Conservation (phyloP, 768 basidiomycete species). For the Mycena olivaceomarginata region DNA sequence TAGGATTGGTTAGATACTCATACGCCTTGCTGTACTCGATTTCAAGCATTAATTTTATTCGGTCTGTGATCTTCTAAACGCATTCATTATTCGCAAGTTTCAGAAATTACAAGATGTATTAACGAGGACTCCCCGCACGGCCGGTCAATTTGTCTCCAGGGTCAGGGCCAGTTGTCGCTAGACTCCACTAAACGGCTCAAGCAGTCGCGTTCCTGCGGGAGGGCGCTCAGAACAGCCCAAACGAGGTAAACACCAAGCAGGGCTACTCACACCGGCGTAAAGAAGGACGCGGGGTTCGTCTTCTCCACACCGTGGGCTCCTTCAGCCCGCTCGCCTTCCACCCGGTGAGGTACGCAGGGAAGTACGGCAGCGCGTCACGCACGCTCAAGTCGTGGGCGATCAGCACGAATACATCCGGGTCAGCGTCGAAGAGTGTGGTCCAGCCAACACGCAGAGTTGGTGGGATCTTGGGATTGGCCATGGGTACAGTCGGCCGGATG, state of each 20-base stretch:
- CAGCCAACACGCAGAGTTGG: no score
- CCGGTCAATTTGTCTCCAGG: no score
- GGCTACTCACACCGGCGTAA: conserved; percentile 21
- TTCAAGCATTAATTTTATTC: no score
- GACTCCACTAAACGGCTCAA: no score
- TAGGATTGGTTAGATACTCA: not conserved
- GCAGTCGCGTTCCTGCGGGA: not conserved
- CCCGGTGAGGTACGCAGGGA: conserved; percentile 23
- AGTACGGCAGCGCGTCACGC: conserved; percentile 17
- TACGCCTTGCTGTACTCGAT: not conserved
- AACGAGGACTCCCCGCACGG: no score
- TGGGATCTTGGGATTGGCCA: no score
- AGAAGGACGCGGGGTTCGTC: conserved; percentile 21
- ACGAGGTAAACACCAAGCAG: not conserved
- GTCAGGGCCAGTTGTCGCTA: no score
- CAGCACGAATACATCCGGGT: conserved; percentile 40
- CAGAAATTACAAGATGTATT: no score
- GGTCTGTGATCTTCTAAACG: no score
- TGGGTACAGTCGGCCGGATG: no score
- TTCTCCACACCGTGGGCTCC: conserved; percentile 30
- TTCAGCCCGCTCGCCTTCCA: conserved; percentile 36
- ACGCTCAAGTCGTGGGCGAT: conserved; percentile 40
- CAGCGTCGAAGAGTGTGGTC: conserved; percentile 38
- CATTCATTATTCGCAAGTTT: no score
- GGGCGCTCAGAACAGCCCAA: not conserved